Evolutionary conservation across 306 rosid genomes (phyloP).

Genomic region (Quercus bicolor): DNA sequence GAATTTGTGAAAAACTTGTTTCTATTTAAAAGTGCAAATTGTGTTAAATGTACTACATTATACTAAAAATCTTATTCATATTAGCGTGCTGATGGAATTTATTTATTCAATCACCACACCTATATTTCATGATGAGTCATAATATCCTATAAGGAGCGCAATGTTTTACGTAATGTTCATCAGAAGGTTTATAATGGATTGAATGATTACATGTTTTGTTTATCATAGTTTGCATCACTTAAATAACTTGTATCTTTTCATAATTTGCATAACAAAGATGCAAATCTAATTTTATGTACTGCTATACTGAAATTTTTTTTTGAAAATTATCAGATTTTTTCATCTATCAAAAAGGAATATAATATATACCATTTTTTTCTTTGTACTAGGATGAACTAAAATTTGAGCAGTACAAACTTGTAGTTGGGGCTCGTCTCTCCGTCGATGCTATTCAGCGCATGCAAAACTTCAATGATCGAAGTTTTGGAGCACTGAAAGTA

Average conservation of each 20-base stretch:
- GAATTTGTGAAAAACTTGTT: neutral
- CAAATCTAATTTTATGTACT: neutral
- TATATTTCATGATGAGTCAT: neutral
- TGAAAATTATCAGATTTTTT: too few species aligned
- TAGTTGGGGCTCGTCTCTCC: slow-evolving; percentile 47
- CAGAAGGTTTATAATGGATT: neutral
- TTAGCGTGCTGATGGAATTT: neutral
- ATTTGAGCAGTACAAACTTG: slow-evolving; percentile 67
- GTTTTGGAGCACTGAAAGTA: slow-evolving; percentile 52
- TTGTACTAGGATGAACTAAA: slow-evolving; percentile 64
- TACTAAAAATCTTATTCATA: neutral
- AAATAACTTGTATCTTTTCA: neutral
- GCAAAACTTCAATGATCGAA: slow-evolving; percentile 59
- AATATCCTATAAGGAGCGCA: neutral
- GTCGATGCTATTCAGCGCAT: slow-evolving; percentile 44
- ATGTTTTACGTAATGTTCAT: neutral
- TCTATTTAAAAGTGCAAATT: neutral
- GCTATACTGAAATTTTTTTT: too few species aligned
- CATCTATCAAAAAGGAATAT: too few species aligned
- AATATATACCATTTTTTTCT: slow-evolving; percentile 1
- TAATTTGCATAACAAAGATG: neutral
- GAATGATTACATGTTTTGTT: neutral
- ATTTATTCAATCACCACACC: slow-evolving; percentile 4
- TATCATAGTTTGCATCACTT: neutral
- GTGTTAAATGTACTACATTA: neutral